Base-by-base conservation (phyloP, 352 stramenopile genomes). In the Phytophthora ramorum region DNA sequence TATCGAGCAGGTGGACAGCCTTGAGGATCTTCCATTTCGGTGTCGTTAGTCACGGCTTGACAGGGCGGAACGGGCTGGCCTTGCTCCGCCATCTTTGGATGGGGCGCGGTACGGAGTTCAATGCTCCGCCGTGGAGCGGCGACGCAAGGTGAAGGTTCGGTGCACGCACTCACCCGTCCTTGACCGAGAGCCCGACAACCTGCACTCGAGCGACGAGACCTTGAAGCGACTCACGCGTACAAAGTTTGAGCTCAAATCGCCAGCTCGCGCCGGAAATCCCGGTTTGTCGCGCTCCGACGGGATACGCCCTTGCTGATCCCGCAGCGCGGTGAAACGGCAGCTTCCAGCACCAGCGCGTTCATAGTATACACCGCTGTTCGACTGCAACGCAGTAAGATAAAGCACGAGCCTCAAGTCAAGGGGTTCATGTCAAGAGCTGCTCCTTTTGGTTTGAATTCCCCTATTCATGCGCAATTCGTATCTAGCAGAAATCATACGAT, bases 11-110 rank as follows among this genome's bases (percentile, higher is more conserved):
- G 26, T 32, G 37, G 30, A 34, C 32, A 38, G 32, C 10, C 32
- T 7, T 12, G 14, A 8, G 26, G 40, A 24, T 63, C 46, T 30
- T 38, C 16, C 41, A 37, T 71, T 67, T 71, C 57, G 63, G 63
- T 67, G 62, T 16, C 30, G 32, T 60, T 47, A 66, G 32, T 66
- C 24, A 61, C 54, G 14, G n/a, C 19, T 41, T 47, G 34, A 43
- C 14, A 66, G 63, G 63, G 49, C 63, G 63, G 63, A 71, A 71
- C 35, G 54, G 53, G 43, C 57, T 56, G 44, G 44, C 60, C 30
- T 54, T 58, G 53, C 26, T 24, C 40, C 34, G 24, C 19, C 49
- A 64, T 72, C 58, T 35, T 37, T n/a, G 52, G 64, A 72, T 72
- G 58, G 64, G 64, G 52, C 40, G 55, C 55, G 62, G 46, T 58